phyloP scores from a whole-genome alignment of 129 eudicot species.

The Centaurea solstitialis region DNA sequence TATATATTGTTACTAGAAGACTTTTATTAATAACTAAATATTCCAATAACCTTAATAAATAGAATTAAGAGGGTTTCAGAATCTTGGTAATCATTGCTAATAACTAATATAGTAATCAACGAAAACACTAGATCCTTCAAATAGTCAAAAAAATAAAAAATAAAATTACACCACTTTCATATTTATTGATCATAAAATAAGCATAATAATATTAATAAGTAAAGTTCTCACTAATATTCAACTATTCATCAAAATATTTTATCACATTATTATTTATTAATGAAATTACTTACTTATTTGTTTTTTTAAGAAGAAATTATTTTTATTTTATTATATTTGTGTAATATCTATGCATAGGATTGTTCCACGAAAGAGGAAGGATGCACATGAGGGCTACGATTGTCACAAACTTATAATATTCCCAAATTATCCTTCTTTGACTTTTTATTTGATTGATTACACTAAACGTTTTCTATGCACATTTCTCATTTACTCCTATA shows the following conservation, averaged over 20 bases:
- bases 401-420: conserved; percentile 5
- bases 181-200: neutral
- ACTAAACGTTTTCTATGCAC: conserved; percentile 19
- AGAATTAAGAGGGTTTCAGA: neutral
- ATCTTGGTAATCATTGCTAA: neutral
- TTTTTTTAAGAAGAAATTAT: too few relatives aligned
- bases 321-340: too few relatives aligned
- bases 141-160: too few relatives aligned
- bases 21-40: too few relatives aligned
- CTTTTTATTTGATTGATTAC: conserved; percentile 2
- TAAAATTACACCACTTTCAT: too few relatives aligned
- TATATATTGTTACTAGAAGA: too few relatives aligned
- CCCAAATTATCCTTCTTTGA: conserved; percentile 2
- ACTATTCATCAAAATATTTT: neutral
- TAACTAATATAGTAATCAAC: too few relatives aligned
- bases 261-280: neutral
- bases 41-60: neutral
- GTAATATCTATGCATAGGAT: neutral
- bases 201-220: neutral
- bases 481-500: conserved; percentile 1
- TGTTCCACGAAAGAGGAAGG: neutral
- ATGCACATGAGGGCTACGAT: conserved; percentile 19
- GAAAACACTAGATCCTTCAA: neutral
- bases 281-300: too few relatives aligned
- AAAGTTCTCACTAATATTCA: neutral